phyloP scores from a whole-genome alignment of 2,329 filamentous ascomycete genomes.

The Paecilomyces fulvus region DNA sequence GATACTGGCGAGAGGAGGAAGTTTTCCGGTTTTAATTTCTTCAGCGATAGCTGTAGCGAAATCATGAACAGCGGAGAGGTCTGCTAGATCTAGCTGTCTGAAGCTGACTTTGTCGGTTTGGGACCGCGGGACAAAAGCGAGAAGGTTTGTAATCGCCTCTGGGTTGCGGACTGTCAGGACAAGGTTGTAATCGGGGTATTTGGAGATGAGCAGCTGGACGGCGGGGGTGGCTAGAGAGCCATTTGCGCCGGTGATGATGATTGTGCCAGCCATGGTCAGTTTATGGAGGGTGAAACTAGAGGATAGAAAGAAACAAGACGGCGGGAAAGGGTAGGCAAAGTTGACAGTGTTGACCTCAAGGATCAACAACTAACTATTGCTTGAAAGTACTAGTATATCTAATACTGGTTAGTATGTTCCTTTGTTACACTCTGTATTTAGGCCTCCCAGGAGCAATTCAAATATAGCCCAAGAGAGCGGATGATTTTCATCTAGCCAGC shows the following conservation, averaged over 20 bases:
- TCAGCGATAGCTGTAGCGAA: conserved; percentile 19
- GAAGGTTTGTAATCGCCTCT: conserved; percentile 19
- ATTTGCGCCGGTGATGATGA: conserved; percentile 23
- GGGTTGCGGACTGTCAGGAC: conserved; percentile 24
- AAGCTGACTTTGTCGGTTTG: conserved; percentile 18
- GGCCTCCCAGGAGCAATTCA: not conserved
- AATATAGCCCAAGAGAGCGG: too few relatives aligned
- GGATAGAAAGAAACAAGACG: not conserved
- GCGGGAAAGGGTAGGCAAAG: not conserved
- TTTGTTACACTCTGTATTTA: not conserved
- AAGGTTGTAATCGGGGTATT: conserved; percentile 13
- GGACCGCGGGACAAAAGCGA: conserved; percentile 15
- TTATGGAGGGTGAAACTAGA: not conserved
- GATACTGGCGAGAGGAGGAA: conserved; percentile 27
- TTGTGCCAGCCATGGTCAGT: conserved; percentile 13
- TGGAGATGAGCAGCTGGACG: conserved; percentile 15
- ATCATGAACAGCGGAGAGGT: conserved; percentile 24
- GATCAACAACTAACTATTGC: too few relatives aligned
- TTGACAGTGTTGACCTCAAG: too few relatives aligned
- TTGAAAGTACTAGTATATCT: too few relatives aligned
- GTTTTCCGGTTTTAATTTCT: conserved; percentile 18
- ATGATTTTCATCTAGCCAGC: too few relatives aligned
- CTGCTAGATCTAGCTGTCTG: conserved; percentile 28
- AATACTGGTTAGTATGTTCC: too few relatives aligned
- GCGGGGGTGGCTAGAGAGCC: conserved; percentile 24